Percentiles rank a stretch among this genome's conserved stretches.
These are phyloP conservation scores for Protomyces gravidus DNA, from an alignment of 1,139 yeast species.

Conservation along the genomic window DNA sequence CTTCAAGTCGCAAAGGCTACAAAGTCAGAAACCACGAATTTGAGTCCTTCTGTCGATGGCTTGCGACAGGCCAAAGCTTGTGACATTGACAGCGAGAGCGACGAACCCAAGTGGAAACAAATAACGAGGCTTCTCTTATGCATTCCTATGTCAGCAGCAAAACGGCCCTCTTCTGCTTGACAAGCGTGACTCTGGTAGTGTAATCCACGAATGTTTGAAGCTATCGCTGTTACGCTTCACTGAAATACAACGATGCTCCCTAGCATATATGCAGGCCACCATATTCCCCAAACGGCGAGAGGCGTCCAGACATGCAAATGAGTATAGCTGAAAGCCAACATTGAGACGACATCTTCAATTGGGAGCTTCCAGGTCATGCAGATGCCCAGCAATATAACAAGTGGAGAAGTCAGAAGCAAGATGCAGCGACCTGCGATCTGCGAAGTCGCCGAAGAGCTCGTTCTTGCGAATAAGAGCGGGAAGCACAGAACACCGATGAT, in stretches of 20 bases:
- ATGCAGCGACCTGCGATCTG: conserved; percentile 4
- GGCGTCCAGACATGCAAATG: conserved; percentile 25
- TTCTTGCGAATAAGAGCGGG: conserved; percentile 66
- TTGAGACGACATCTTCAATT: conserved; percentile 4
- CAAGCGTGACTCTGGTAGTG: too few relatives aligned
- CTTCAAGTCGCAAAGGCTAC: too few relatives aligned
- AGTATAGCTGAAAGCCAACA: conserved; percentile 16
- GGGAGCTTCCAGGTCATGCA: conserved; percentile 1
- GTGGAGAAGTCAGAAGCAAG: conserved; percentile 13
- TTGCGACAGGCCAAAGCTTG: too few relatives aligned
- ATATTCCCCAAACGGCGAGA: conserved; percentile 21
- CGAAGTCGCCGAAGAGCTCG: conserved; percentile 35
- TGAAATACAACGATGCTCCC: conserved; percentile 16
- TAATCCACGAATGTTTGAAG: too few relatives aligned
- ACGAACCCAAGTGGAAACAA: too few relatives aligned
- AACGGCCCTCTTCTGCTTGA: too few relatives aligned
- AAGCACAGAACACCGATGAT: conserved; percentile 61
- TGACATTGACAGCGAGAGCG: too few relatives aligned
- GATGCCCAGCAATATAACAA: conserved; percentile 7
- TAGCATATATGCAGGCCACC: conserved; percentile 26
- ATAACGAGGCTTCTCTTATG: too few relatives aligned
- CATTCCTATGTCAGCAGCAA: too few relatives aligned
- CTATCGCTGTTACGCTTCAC: too few relatives aligned
- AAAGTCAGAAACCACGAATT: too few relatives aligned
- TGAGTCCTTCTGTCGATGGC: too few relatives aligned